Evolutionary conservation across 2,329 filamentous ascomycete species (phyloP), one percentile per base, ranked within the genome.

Genomic region (Colletotrichum horii): DNA sequence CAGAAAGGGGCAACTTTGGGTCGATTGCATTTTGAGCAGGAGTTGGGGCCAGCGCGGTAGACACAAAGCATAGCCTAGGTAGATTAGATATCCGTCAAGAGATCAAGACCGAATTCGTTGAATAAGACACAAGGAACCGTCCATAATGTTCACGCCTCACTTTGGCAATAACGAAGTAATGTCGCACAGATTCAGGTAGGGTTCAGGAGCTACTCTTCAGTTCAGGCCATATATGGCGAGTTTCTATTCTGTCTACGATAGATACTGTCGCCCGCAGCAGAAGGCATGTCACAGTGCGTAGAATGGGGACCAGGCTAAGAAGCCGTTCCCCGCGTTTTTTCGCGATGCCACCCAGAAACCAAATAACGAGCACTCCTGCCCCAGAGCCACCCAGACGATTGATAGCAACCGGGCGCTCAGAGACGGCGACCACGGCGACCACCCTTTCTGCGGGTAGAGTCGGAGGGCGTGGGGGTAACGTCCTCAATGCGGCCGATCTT

Each of bases 391-490:
- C 76, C 73, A 69, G 73, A 68, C 34, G 77, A 76, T 67, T 72
- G 71, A 77, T 79, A 68, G 76, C 75, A 76, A 78, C 79, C 83
- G 87, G 79, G 86, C 84, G 87, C 89, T 95, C 91, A 99, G 89
- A 99, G 95, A 98, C 97, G 96, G 91, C 97, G 97, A 98, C 97
- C 97, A 95, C 97, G 96, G 90, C 97, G 96, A 98, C 97, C 97
- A 92, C 97, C 97, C 96, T 99, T 99, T 92, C 96, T 96, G 91
- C 97, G 95, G 85, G 97, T 99, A 88, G 95, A 98, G 90, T 99
- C 97, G 89, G 97, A 99, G 84, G 97, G 97, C 78, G 97, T 99
- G 84, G 97, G 97, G 84, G 97, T 99, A 80, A 99, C 97, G 88
- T 99, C 97, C 94, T 99, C 97, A 85, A 99, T 99, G 87, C 97